Evolutionary conservation across 768 basidiomycete species (phyloP).

Genomic region (Podaxis sp.): DNA sequence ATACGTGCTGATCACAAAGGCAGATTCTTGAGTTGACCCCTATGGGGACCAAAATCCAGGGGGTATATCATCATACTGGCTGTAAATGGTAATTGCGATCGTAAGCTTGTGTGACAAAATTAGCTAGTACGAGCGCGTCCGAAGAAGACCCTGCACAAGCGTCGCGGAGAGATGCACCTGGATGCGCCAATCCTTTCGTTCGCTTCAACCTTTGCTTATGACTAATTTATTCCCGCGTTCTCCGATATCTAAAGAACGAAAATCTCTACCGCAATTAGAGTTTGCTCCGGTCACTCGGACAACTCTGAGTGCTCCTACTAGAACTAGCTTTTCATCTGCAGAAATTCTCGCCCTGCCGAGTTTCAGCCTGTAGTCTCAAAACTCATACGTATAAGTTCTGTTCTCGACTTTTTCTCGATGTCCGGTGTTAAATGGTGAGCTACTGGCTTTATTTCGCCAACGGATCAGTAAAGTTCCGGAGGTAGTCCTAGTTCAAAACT

Average conservation of each 20-base stretch:
- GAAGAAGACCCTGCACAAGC: conserved; percentile 3
- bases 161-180: not conserved
- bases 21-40: not conserved
- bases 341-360: not conserved
- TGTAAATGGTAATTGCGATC: not conserved
- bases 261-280: not conserved
- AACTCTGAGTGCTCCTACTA: not conserved
- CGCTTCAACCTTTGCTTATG: not conserved
- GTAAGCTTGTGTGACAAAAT: not conserved
- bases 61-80: not conserved
- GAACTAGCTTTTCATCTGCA: not conserved
- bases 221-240: conserved; percentile 10
- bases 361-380: not conserved
- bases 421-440: not conserved
- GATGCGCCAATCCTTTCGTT: not conserved
- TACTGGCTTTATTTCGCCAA: not conserved
- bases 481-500: not conserved
- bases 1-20: not conserved
- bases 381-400: not conserved
- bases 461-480: conserved; percentile 8
- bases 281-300: not conserved
- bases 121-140: conserved; percentile 8
- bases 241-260: conserved; percentile 1
- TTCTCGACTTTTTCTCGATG: not conserved
- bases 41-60: not conserved